Evolutionary conservation across 345 rosid species (phyloP), one percentile per base, ranked within the genome.

Genomic region (Euphorbia peplus): DNA sequence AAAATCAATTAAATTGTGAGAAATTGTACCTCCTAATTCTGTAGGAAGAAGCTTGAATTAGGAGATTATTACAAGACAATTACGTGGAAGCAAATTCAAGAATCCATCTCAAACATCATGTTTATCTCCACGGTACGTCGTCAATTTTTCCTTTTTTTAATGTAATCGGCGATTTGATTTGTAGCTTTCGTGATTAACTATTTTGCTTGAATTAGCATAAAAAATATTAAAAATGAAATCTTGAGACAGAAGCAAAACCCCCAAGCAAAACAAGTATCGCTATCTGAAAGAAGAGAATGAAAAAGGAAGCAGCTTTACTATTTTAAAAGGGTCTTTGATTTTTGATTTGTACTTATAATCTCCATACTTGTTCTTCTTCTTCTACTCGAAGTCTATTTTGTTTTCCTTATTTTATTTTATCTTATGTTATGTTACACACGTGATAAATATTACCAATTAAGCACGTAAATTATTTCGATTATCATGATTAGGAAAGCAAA

Each of bases 71-170:
- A 55, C 4, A 73, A 82, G 59, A 67, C 77, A 77, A 84, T 83
- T 76, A 83, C 87, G 91, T 83, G 48, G 81, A 80, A 78, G 69
- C 76, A 71, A 73, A 68, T 67, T 54, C 35, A 74, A 60, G 70
- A 56, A 46, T 51, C 59, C 12, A 54, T 16, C 41, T 22, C 57
- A 25, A 28, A 8, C 67, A 73, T 63, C 74, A 73, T 63, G 83
- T 66, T 83, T 83, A 78, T 79, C 86, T 77, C 69, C 82, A 85
- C 85, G 84, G 82, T 85, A 87, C 80, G 81, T 70, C 66, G 71
- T 70, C 32, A 67, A 71, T 51, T 53, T 37, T 52, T n/a, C n/a
- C 16, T 24, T 72, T 19, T 60, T 32, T 28, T 69, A n/a, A 42
- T 46, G 29, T 16, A 48, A 48, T 53, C 28, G 29, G 24, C 46